Conservation (phyloP, 2,329 filamentous ascomycete genomes). For the Aspergillus niger region DNA sequence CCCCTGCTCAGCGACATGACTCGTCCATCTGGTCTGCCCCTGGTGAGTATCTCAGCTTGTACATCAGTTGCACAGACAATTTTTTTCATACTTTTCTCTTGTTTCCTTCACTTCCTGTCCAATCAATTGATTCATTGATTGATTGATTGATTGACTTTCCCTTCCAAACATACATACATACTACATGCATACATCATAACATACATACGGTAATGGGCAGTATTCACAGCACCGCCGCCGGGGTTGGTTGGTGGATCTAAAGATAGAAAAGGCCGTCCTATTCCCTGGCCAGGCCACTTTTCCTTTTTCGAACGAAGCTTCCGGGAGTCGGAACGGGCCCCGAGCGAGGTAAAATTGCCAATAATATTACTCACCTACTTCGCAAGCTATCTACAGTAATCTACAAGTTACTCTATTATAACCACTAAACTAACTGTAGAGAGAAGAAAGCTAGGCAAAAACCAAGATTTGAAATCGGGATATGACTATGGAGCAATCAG, state of each 20-base stretch:
- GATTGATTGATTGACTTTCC: no score
- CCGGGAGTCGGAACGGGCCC: conserved; percentile 1
- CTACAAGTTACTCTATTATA: not conserved
- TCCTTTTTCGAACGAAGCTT: conserved; percentile 3
- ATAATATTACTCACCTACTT: not conserved
- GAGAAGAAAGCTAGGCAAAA: no score
- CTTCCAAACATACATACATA: not conserved
- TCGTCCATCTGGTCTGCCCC: not conserved
- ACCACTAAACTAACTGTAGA: no score
- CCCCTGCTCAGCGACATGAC: not conserved
- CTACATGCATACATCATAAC: not conserved
- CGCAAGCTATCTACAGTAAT: not conserved
- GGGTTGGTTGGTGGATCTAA: conserved; percentile 1
- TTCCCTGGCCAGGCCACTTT: conserved; percentile 3
- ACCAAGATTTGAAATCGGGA: no score
- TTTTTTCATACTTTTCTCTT: no score
- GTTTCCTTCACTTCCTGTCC: no score
- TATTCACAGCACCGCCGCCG: not conserved
- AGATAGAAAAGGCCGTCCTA: conserved; percentile 1
- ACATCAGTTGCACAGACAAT: no score
- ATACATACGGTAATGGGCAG: conserved; percentile 1
- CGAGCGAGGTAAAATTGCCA: conserved; percentile 4
- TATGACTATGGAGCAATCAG: not conserved
- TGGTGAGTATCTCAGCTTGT: no score
- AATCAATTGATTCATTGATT: no score